A percentile compares a stretch with the other conserved stretches of the same genome.
phyloP scores from a whole-genome alignment of 208 protist species.

The Acanthamoeba castellanii region DNA sequence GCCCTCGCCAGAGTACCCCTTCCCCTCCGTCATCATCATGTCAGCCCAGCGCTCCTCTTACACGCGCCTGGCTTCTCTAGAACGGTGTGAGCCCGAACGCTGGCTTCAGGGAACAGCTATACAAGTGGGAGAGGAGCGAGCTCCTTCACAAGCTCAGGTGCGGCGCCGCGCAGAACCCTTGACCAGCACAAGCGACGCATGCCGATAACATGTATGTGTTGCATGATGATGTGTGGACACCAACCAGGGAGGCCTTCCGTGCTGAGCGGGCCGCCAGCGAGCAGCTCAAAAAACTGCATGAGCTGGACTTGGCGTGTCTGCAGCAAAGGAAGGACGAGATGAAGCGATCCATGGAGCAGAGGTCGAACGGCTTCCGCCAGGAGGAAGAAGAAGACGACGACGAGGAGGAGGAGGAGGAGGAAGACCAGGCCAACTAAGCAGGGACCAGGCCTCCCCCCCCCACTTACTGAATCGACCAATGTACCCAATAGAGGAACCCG shows the following conservation, averaged over 20 bases:
- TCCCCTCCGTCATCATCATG: not conserved
- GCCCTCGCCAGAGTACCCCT: slow-evolving; percentile 11
- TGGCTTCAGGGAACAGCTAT: slow-evolving; percentile 17
- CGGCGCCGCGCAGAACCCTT: too few relatives aligned
- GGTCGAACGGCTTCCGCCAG: not conserved
- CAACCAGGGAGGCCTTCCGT: not conserved
- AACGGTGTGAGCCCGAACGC: slow-evolving; percentile 35
- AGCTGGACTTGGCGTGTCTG: not conserved
- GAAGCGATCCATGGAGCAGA: not conserved
- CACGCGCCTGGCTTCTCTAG: not conserved
- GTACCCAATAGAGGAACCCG: too few relatives aligned
- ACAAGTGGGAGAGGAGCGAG: slow-evolving; percentile 22
- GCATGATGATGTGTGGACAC: not conserved
- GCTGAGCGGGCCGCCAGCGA: slow-evolving; percentile 5
- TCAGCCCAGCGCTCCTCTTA: not conserved
- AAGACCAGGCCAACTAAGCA: too few relatives aligned
- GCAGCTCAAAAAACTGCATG: not conserved
- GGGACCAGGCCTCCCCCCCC: too few relatives aligned
- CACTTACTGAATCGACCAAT: too few relatives aligned
- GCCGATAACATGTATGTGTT: too few relatives aligned
- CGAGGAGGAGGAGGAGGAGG: not conserved
- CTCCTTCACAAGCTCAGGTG: not conserved
- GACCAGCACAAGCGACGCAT: too few relatives aligned
- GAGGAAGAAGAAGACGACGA: not conserved
- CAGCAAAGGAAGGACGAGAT: slow-evolving; percentile 24